Conservation (phyloP, 1,139 yeast genomes). For the Zygoascus sp. region DNA sequence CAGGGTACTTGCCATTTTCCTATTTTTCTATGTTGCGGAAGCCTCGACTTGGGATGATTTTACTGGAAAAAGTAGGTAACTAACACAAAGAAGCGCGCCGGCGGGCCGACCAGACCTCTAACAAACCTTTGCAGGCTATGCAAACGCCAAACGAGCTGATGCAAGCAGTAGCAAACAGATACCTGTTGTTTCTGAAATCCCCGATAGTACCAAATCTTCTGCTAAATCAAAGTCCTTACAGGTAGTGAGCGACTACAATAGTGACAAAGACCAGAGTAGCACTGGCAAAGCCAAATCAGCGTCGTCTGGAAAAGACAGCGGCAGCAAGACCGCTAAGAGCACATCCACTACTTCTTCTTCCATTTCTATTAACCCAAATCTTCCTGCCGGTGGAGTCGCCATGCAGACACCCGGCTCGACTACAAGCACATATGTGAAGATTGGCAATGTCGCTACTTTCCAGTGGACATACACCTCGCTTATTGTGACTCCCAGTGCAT, state of each 20-base stretch:
- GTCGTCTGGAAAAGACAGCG: conserved; percentile 11
- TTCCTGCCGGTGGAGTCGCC: conserved; percentile 38
- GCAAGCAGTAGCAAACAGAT: background rate
- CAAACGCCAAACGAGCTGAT: conserved; percentile 1
- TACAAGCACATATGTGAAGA: conserved; percentile 35
- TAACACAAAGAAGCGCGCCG: too few relatives aligned
- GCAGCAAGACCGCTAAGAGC: conserved; percentile 11
- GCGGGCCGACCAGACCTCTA: too few relatives aligned
- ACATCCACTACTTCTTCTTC: conserved; percentile 20
- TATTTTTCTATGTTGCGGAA: background rate
- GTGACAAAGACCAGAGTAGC: too few relatives aligned
- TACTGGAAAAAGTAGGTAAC: conserved; percentile 6
- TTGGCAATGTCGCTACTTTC: conserved; percentile 40
- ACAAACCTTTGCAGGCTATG: too few relatives aligned
- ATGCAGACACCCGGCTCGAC: conserved; percentile 36
- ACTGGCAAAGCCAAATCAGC: background rate
- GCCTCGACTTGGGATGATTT: conserved; percentile 1
- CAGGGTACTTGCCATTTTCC: background rate
- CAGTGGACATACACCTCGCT: conserved; percentile 40
- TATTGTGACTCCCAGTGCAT: conserved; percentile 34
- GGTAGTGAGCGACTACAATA: background rate
- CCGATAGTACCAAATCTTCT: background rate
- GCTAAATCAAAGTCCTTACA: background rate
- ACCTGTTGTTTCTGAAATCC: conserved; percentile 1
- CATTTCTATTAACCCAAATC: conserved; percentile 33